Evolutionary conservation across 1,284 basidiomycete genomes (phyloP), one percentile per base, ranked within the genome.

Genomic region (Flammula alnicola): DNA sequence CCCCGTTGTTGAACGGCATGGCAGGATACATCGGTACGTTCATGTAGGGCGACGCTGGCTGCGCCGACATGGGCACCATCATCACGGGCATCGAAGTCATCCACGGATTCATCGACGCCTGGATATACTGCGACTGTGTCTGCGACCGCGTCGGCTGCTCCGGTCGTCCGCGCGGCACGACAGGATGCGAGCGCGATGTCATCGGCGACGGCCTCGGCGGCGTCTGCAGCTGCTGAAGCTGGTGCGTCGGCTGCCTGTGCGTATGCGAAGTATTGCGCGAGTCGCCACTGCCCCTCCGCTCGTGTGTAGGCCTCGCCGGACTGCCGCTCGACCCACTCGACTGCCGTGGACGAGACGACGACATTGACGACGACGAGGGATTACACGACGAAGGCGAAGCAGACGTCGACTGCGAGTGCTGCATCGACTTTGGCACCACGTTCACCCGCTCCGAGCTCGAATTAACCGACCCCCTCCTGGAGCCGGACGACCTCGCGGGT

Each of bases 381-480:
- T 41, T 32, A 32, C 40, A 27, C 44, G 47, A 49, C 17, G 31
- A 25, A 8, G 41, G 33, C 14, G 38, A 52, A 33, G 30, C 49
- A 12, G 35, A 31, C 16, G 42, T 45, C 38, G n/a, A 25, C 29
- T 36, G 31, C 10, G 49, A 47, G 8, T n/a, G n/a, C n/a, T n/a
- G n/a, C n/a, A n/a, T n/a, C n/a, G n/a, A n/a, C n/a, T 47, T 47
- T 9, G 48, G 51, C 22, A 54, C 40, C 33, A 54, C 55, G 19
- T 66, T 59, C 4, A 65, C 54, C 25, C 63, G 61, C 45, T 73
- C 70, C 25, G 57, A 61, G 50, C 65, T 71, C 6, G 67, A 69
- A 33, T 63, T 63, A 40, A 52, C 51, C 11, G 64, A 66, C 3
- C 54, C 62, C 38, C 55, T 47, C 14, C 58, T 40, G 23, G 56